Evolutionary conservation across 495 filamentous ascomycete genomes (phyloP).

Genomic region (Hypoxylon trugodes): DNA sequence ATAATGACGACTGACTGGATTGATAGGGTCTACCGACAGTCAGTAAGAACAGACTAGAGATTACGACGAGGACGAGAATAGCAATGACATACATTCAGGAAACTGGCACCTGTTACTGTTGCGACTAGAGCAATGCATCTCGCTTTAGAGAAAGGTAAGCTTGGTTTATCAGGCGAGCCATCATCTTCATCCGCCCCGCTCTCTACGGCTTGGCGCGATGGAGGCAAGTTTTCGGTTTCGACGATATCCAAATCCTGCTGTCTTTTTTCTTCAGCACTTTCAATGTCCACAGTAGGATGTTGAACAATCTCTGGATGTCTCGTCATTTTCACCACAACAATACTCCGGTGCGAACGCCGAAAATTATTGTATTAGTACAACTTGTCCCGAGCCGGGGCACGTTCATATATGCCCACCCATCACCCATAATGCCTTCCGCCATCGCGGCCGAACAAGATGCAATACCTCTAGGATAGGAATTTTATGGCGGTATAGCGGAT

Average conservation of each 20-base stretch:
- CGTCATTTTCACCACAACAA: constrained; percentile 18
- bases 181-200: constrained; percentile 25
- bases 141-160: constrained; percentile 54
- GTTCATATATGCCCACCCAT: constrained; percentile 16
- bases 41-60: background rate
- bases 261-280: constrained; percentile 11
- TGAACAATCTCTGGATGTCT: constrained; percentile 18
- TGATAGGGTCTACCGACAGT: constrained; percentile 58
- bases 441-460: constrained; percentile 24
- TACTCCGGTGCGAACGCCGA: constrained; percentile 6
- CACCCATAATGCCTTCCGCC: constrained; percentile 24
- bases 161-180: constrained; percentile 13
- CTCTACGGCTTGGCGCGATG: constrained; percentile 7
- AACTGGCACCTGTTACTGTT: constrained; percentile 62
- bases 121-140: constrained; percentile 57
- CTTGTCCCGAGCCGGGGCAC: constrained; percentile 1
- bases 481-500: background rate
- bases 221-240: constrained; percentile 9
- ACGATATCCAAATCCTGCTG: constrained; percentile 16
- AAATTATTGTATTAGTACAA: background rate
- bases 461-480: background rate
- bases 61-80: background rate
- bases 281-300: constrained; percentile 2
- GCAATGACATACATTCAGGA: constrained; percentile 57
- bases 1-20: constrained; percentile 69